Evolutionary conservation across 306 rosid genomes (phyloP), one percentile per base, ranked within the genome.

Genomic region (Acacia acuminata): DNA sequence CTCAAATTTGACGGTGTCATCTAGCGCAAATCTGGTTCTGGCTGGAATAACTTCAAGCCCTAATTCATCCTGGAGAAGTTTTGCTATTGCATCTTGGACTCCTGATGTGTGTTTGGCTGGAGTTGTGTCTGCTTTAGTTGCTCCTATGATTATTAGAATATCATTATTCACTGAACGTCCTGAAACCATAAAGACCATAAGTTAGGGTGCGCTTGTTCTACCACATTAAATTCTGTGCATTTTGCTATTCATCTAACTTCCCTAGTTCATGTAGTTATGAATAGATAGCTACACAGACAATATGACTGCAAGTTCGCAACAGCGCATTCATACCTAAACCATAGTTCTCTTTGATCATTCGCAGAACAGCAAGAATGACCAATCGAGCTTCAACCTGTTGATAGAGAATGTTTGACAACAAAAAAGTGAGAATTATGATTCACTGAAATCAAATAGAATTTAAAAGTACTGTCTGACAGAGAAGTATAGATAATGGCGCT

Each of bases 361-460:
- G 89, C 79, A 94, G 92, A 85, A 94, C 97, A 0, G 98, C 98
- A 20, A 96, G 97, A 87, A 96, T 87, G 36, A 94, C 94, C 78
- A 96, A 87, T 67, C 97, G 96, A 77, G 98, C 99, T 91, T 96
- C 99, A 79, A 96, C 96, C 98, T 96, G 90, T 86, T 69, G 77
- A 69, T 47, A 84, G 66, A 83, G 14, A 30, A 77, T 63, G 81
- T 63, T 83, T 75, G 71, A 82, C 64, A 78, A 76, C 73, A 83
- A 50, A 32, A 32, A 25, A 27, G 50, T 75, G 64, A 73, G 83
- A 72, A 79, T 4, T 72, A 77, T 48, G 83, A 82, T 60, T 53
- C 73, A 44, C 34, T 44, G 47, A 82, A 76, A 74, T 70, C 75
- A 75, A 67, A 55, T 87, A 24, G 44, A 73, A 66, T 78, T n/a